Percentiles rank a stretch among this genome's conserved stretches.
Evolutionary conservation across 768 basidiomycete genomes (phyloP).

Genomic region (Lactifluus subvellereus): DNA sequence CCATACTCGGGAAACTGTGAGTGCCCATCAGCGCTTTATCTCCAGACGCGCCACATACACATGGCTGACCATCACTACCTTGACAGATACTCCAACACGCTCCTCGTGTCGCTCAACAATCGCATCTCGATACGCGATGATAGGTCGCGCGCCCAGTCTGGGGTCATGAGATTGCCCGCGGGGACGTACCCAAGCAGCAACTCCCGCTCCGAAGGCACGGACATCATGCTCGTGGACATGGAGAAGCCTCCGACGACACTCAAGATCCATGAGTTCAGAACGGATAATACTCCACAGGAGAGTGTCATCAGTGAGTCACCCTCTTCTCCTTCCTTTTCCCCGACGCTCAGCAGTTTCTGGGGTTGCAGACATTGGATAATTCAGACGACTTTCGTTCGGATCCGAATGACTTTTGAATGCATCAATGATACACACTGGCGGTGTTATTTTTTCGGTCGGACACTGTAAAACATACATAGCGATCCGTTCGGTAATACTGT

Average conservation of each 20-base stretch:
- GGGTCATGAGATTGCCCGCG: background rate
- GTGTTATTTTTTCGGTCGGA: background rate
- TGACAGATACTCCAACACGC: conserved; percentile 26
- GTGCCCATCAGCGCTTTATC: background rate
- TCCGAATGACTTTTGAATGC: background rate
- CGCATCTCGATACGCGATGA: conserved; percentile 13
- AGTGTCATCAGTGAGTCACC: background rate
- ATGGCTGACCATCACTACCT: background rate
- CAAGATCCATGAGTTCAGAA: background rate
- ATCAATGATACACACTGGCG: background rate
- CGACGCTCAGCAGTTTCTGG: background rate
- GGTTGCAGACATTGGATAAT: background rate
- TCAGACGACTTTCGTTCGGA: background rate
- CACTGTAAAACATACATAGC: background rate
- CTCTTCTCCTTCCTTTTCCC: background rate
- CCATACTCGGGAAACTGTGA: conserved; percentile 17
- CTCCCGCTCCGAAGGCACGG: background rate
- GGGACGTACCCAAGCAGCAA: background rate
- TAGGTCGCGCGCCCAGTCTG: background rate
- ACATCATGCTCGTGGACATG: background rate
- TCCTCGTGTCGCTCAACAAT: conserved; percentile 28
- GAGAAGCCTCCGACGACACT: background rate
- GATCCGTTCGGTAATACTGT: background rate
- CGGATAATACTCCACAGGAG: background rate
- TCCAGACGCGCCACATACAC: too few relatives aligned